phyloP scores from a whole-genome alignment of 495 filamentous ascomycete genomes.

The Talaromyces trachyspermus region DNA sequence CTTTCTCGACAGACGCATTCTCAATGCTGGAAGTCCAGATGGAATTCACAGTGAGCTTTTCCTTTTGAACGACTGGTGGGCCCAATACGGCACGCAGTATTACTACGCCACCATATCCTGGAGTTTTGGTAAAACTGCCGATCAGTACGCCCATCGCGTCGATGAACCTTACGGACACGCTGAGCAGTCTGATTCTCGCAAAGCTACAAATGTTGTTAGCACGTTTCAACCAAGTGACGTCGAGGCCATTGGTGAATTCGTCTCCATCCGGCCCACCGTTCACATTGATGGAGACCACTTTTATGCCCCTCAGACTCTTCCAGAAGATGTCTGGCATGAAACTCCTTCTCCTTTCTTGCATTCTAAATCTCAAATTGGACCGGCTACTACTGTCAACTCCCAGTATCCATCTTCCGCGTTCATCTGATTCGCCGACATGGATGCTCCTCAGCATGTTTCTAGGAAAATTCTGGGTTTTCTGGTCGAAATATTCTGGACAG shows the following conservation, averaged over 20 bases:
- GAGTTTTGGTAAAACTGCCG: constrained; percentile 4
- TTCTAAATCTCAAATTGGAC: not conserved
- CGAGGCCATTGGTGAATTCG: constrained; percentile 20
- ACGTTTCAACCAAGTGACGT: constrained; percentile 11
- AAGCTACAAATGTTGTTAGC: constrained; percentile 2
- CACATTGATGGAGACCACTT: constrained; percentile 6
- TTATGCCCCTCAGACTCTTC: not conserved
- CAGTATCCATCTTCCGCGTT: constrained; percentile 1
- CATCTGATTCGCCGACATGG: not conserved
- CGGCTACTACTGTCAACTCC: not conserved
- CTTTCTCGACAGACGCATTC: constrained; percentile 23
- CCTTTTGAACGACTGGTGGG: constrained; percentile 26
- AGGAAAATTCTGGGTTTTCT: too few species aligned
- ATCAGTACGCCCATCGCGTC: not conserved
- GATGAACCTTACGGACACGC: not conserved
- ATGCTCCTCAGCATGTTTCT: not conserved
- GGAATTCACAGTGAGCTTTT: constrained; percentile 16
- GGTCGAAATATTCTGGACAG: too few species aligned
- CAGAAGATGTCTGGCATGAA: not conserved
- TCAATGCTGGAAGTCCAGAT: constrained; percentile 9
- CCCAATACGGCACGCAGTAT: constrained; percentile 18
- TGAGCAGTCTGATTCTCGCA: not conserved
- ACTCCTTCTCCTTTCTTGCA: not conserved
- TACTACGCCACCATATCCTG: constrained; percentile 32
- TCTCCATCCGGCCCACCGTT: constrained; percentile 11